A percentile compares a stretch with the other conserved stretches of the same genome.
Conservation (phyloP, 495 filamentous ascomycete species). For the Hypoxylon cercidicola region DNA sequence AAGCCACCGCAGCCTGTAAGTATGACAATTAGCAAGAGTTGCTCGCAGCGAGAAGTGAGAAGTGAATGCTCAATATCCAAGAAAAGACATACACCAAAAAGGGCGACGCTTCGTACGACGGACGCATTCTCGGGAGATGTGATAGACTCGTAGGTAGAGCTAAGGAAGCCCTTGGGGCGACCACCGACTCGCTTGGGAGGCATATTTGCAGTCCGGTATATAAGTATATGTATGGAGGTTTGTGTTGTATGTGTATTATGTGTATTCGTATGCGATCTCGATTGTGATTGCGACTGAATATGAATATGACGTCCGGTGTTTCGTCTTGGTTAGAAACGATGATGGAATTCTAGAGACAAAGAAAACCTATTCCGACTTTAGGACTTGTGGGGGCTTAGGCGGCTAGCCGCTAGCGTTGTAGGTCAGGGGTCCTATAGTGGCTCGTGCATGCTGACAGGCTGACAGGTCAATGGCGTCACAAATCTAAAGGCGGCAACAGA, state of each 20-base stretch:
- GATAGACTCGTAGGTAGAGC: slow-evolving; percentile 68
- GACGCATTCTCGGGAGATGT: slow-evolving; percentile 78
- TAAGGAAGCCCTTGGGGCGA: slow-evolving; percentile 52
- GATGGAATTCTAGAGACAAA: slow-evolving; percentile 1
- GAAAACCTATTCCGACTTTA: slow-evolving; percentile 17
- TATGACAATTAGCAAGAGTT: slow-evolving; percentile 2
- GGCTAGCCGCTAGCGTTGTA: slow-evolving; percentile 15
- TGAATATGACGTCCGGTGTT: background rate
- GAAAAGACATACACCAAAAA: slow-evolving; percentile 74
- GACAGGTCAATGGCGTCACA: slow-evolving; percentile 11
- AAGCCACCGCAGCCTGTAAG: slow-evolving; percentile 73
- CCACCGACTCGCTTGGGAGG: slow-evolving; percentile 51
- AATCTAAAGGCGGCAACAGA: slow-evolving; percentile 17
- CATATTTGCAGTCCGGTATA: slow-evolving; percentile 43
- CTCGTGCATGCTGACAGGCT: slow-evolving; percentile 9
- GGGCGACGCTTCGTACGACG: slow-evolving; percentile 74
- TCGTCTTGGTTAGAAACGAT: background rate
- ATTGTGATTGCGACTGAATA: background rate
- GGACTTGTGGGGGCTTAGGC: slow-evolving; percentile 2
- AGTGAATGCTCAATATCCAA: background rate
- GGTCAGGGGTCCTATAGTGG: background rate
- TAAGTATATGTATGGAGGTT: background rate
- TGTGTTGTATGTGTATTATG: slow-evolving; percentile 4
- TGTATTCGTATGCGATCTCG: background rate
- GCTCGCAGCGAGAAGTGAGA: background rate